Evolutionary conservation across 176 grass and related monocot genomes (phyloP), one percentile per base, ranked within the genome.

Genomic region (Themeda triandra): DNA sequence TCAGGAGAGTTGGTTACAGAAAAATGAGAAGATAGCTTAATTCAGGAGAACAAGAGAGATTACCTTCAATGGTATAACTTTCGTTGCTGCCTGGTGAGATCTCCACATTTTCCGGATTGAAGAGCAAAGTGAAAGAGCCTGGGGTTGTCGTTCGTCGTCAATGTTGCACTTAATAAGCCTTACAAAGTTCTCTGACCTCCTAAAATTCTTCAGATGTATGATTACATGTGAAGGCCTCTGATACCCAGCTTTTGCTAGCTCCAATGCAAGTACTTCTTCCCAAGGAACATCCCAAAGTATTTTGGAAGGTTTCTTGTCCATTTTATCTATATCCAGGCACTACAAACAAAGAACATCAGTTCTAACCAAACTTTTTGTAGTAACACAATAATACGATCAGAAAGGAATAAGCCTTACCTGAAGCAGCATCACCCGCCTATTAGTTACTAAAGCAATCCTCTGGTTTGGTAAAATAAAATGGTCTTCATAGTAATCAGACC

Each of bases 401-500:
- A 69, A 25, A 83, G 70, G 66, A 81, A 71, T 37, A 81, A 42
- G 18, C 49, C 77, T 76, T 45, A 95, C 96, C 96, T 98, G 93
- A 77, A 98, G 92, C 71, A 98, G 85, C 85, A 94, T 93, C 80
- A 98, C 87, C 75, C 96, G 86, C 67, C 93, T 98, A 81, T 92
- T 95, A 80, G 96, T 95, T 78, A 92, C 80, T 60, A 98, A 85
- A 80, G 92, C 87, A 76, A 95, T 81, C 87, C 89, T 95, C 70
- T 98, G 91, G 63, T 85, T 88, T 74, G 83, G 80, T 77, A 94
- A 84, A 87, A 95, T 73, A 83, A 88, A 95, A 92, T 98, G 88
- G 53, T 90, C 87, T 90, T 93, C 96, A 29, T 98, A 98, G 80
- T 93, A 98, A 90, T 98, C 96, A 58, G 96, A 95, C 96, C 96